Evolutionary conservation across 2,329 filamentous ascomycete species (phyloP).

Genomic region (Beauveria varroae): DNA sequence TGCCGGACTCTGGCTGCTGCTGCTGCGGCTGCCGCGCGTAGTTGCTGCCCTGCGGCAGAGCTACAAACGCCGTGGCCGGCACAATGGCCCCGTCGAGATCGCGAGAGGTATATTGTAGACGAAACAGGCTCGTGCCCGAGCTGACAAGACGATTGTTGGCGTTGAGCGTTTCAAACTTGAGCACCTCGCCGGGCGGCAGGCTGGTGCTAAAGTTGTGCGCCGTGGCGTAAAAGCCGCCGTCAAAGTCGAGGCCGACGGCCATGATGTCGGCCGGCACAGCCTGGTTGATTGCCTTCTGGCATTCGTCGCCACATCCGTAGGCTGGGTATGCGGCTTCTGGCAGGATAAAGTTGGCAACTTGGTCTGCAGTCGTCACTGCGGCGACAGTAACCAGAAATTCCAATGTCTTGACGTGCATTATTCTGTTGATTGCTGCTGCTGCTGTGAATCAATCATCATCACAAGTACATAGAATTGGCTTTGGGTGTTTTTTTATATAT

Average conservation of each 20-base stretch:
- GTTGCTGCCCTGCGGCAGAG: neutral
- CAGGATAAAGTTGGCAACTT: constrained; percentile 11
- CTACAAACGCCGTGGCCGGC: constrained; percentile 15
- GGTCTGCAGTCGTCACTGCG: neutral
- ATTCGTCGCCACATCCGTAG: constrained; percentile 8
- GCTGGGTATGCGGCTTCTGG: neutral
- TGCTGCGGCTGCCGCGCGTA: too few species aligned
- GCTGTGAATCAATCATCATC: too few species aligned
- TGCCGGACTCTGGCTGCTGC: too few species aligned
- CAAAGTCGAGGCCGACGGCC: constrained; percentile 9
- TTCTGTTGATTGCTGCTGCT: too few species aligned
- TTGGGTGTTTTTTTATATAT: too few species aligned
- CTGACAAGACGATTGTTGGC: constrained; percentile 4
- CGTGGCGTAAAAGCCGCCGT: constrained; percentile 13
- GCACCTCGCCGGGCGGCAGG: constrained; percentile 12
- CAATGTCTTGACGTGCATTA: neutral
- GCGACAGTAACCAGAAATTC: neutral
- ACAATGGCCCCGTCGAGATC: constrained; percentile 13
- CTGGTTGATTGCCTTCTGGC: constrained; percentile 5
- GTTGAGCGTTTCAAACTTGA: constrained; percentile 15
- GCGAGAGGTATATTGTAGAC: constrained; percentile 16
- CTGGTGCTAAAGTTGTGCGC: constrained; percentile 12
- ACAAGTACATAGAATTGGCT: too few species aligned
- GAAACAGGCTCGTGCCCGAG: constrained; percentile 13
- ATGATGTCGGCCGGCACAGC: neutral